Conservation (phyloP, 2,329 filamentous ascomycete genomes). For the Teratosphaeria viscida region DNA sequence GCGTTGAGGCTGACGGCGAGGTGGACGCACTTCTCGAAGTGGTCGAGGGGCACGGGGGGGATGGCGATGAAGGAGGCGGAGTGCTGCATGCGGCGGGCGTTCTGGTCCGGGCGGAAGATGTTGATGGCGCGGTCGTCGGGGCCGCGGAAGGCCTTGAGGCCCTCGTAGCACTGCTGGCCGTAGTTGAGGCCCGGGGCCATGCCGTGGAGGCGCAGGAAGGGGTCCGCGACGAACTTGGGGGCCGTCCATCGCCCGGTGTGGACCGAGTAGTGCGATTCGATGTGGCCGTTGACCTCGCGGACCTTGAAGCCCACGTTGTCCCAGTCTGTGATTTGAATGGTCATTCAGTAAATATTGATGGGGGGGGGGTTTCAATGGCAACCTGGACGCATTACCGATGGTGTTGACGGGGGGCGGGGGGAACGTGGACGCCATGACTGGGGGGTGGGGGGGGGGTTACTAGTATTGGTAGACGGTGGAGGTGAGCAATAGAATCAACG, state of each 20-base stretch:
- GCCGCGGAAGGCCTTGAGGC: conserved; percentile 88
- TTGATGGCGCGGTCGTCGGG: conserved; percentile 60
- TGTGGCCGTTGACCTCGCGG: conserved; percentile 89
- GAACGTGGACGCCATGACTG: conserved; percentile 38
- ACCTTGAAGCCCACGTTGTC: conserved; percentile 84
- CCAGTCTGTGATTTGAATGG: conserved; percentile 56
- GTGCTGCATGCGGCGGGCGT: conserved; percentile 74
- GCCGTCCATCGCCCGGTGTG: conserved; percentile 61
- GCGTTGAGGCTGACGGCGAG: conserved; percentile 82
- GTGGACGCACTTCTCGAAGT: conserved; percentile 67
- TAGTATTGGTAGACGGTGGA: too few species aligned
- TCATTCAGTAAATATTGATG: not conserved
- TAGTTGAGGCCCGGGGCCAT: conserved; percentile 96
- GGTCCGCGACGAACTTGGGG: conserved; percentile 70
- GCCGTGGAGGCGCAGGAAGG: conserved; percentile 80
- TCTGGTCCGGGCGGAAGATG: conserved; percentile 80
- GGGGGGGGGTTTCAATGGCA: not conserved
- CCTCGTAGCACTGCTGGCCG: conserved; percentile 94
- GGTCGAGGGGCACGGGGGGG: conserved; percentile 63
- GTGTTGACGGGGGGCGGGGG: conserved; percentile 68
- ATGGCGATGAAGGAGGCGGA: conserved; percentile 76
- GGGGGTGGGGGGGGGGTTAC: not conserved
- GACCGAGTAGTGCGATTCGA: conserved; percentile 74
- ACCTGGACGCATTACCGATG: conserved; percentile 43
- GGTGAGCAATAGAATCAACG: too few species aligned